Evolutionary conservation across 768 basidiomycete genomes (phyloP).

Genomic region (Arthromyces matolae): DNA sequence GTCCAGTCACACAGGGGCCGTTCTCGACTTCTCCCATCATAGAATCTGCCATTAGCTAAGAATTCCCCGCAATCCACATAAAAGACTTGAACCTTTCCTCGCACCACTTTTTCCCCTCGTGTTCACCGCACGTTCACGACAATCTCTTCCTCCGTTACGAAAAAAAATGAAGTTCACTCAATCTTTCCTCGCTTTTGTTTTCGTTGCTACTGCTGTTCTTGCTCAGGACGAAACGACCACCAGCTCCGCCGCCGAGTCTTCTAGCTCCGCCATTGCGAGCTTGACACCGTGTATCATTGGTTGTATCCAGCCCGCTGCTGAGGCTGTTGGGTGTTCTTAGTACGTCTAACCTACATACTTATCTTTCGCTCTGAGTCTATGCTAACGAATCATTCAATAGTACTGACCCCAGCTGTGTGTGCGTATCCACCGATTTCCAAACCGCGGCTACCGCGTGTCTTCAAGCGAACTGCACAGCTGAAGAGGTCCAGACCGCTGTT

Average conservation of each 20-base stretch:
- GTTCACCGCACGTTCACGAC: too few relatives aligned
- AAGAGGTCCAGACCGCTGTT: constrained; percentile 10
- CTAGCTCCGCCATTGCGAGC: neutral
- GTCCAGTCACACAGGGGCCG: too few relatives aligned
- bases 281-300: constrained; percentile 8
- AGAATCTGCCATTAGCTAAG: too few relatives aligned
- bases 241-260: neutral
- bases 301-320: constrained; percentile 11
- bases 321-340: neutral
- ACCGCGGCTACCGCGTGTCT: constrained; percentile 16
- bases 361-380: neutral
- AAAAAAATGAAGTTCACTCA: constrained; percentile 9
- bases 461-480: constrained; percentile 6
- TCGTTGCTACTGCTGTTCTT: constrained; percentile 4
- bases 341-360: neutral
- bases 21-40: too few relatives aligned
- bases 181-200: constrained; percentile 8
- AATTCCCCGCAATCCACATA: too few relatives aligned
- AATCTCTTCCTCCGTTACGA: too few relatives aligned
- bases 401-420: constrained; percentile 15
- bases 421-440: constrained; percentile 16
- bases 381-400: neutral
- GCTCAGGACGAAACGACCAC: constrained; percentile 2
- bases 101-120: too few relatives aligned
- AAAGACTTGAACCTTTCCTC: too few relatives aligned